Base-by-base conservation (phyloP, 306 rosid species). In the Prosopis cineraria region DNA sequence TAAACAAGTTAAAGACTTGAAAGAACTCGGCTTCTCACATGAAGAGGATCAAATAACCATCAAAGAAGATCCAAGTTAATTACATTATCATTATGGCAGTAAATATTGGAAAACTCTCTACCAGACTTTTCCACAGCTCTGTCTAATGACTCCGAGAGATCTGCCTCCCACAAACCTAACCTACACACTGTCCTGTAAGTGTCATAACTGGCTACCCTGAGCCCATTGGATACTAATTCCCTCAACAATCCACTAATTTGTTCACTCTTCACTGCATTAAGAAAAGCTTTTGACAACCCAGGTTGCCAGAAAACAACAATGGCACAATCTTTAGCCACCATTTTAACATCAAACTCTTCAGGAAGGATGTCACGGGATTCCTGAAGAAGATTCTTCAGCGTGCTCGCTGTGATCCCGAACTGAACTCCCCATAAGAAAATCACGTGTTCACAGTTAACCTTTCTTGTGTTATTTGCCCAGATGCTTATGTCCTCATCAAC, bases 401-500 rank as follows among this genome's bases (percentile, higher is more conserved):
- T 84, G 73, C 89, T 84, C 2, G 97, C 94, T 7, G 94, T 94
- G 76, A 78, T 69, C 17, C 91, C 90, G 43, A 33, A 50, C 65
- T 84, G 78, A 66, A 90, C 92, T 80, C 97, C 97, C 98, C 97
- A 90, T 74, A 92, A 53, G 89, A 92, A 90, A 52, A 88, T 89
- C 85, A 88, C 71, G 50, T 92, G 81, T 52, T 83, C 83, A 60
- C 84, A 78, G 74, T 76, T 84, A 60, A 90, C 87, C 76, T 80
- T 89, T 84, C 80, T 88, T 76, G 86, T 34, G 22, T 75, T 83
- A 53, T 81, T 84, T 47, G 81, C 77, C 95, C 95, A 92, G 44
- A 92, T 73, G 29, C 80, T 67, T 40, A 90, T 29, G 37, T 82
- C 79, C 27, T 33, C 87, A 10, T 85, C 73, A 27, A 31, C 70